Evolutionary conservation across 2,329 filamentous ascomycete species (phyloP), one percentile per base, ranked within the genome.

Genomic region (Zymoseptoria passerinii): DNA sequence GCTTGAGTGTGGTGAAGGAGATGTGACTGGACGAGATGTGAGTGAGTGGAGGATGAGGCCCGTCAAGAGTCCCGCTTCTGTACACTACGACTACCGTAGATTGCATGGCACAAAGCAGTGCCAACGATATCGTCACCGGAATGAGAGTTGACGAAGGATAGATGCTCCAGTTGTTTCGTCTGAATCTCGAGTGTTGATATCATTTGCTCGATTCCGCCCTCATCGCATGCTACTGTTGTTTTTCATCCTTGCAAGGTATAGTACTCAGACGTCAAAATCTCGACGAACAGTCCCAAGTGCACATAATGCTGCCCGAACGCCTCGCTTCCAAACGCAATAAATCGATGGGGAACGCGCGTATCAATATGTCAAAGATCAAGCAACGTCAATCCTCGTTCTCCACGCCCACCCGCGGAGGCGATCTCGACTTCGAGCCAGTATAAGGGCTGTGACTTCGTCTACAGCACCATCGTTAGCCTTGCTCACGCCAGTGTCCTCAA

Each of bases 401-500:
- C 10, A 61, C 65, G 40, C 67, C 67, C 44, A 69, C 68, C 13
- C 67, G 60, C 28, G 67, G 67, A 4, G 67, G 67, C 48, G 62
- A 65, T 29, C 62, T 62, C 20, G 59, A 61, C 48, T 63, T 62
- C 4, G 58, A 61, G 44, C 58, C 56, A 28, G 50, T 52, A n/a
- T 63, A 63, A 40, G 64, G 64, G 44, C 65, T 65, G 28, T 62
- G 58, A 52, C 64, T 66, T 48, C 65, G 59, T 27, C 65, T 67
- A 16, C 7, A 49, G 8, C 23, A 16, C 54, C 5, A 18, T 13
- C 29, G 56, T 61, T 52, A 59, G 56, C 20, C 35, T 52, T 4
- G 9, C 10, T n/a, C 4, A n/a, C 27, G 19, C 20, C n/a, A 35
- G 20, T 8, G 19, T 13, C 23, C 13, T 53, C 35, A 8, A n/a